Evolutionary conservation across 2,329 filamentous ascomycete genomes (phyloP).

Genomic region (Coniosporium tulheliwenetii): DNA sequence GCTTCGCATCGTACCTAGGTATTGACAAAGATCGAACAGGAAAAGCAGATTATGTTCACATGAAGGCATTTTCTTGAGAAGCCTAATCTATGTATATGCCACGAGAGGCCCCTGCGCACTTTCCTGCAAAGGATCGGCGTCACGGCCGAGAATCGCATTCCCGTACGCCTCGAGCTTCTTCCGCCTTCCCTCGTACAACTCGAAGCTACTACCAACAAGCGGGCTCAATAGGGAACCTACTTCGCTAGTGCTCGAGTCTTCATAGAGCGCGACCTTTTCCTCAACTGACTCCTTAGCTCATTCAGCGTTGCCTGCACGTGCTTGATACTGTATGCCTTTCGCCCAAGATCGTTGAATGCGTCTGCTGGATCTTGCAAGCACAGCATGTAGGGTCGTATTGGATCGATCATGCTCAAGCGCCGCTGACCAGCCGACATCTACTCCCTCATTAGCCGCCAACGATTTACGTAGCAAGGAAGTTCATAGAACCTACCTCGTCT

Average conservation of each 20-base stretch:
- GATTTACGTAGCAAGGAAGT: too few species aligned
- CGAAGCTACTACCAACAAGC: slow-evolving; percentile 13
- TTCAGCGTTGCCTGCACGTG: slow-evolving; percentile 31
- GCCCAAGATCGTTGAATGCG: slow-evolving; percentile 40
- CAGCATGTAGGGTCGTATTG: slow-evolving; percentile 25
- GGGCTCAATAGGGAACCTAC: slow-evolving; percentile 6
- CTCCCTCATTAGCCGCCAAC: background rate
- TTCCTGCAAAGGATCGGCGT: too few species aligned
- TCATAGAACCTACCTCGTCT: too few species aligned
- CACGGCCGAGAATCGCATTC: background rate
- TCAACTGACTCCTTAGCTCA: slow-evolving; percentile 7
- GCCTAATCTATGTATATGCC: too few species aligned
- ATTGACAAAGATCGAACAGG: too few species aligned
- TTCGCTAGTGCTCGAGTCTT: background rate
- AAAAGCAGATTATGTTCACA: too few species aligned
- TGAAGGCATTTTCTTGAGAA: too few species aligned
- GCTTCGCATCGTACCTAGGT: too few species aligned
- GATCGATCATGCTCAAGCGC: slow-evolving; percentile 6
- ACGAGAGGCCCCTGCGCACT: too few species aligned
- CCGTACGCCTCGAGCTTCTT: slow-evolving; percentile 6
- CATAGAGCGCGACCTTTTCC: background rate
- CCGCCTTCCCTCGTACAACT: slow-evolving; percentile 9
- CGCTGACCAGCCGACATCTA: background rate
- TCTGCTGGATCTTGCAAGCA: slow-evolving; percentile 45
- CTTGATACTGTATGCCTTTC: slow-evolving; percentile 29